Conservation (phyloP, 148 eudicot genomes). For the Linanthus parryae region DNA sequence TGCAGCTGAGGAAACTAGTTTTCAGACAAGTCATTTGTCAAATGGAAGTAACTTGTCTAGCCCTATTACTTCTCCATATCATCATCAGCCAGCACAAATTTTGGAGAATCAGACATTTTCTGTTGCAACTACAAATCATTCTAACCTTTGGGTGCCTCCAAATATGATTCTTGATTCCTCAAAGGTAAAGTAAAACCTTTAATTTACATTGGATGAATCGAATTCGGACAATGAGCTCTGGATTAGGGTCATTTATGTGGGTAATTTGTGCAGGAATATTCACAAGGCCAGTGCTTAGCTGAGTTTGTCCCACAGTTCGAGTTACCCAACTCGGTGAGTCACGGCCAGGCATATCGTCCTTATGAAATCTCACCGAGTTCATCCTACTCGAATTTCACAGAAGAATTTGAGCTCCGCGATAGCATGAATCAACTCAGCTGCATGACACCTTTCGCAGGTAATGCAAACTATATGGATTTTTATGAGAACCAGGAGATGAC, state of each 20-base stretch:
- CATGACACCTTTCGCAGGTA: constrained; percentile 37
- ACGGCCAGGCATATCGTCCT: constrained; percentile 38
- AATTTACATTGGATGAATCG: too few relatives aligned
- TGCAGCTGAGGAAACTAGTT: constrained; percentile 24
- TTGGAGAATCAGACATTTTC: constrained; percentile 39
- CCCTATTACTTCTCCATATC: constrained; percentile 50
- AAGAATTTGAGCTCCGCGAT: constrained; percentile 45
- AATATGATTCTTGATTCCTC: constrained; percentile 75
- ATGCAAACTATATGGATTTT: constrained; percentile 35
- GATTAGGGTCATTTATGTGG: constrained; percentile 1
- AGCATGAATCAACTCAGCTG: constrained; percentile 36
- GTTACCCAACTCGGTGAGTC: constrained; percentile 24
- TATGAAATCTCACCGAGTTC: constrained; percentile 53
- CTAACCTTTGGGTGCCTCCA: constrained; percentile 51
- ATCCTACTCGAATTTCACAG: constrained; percentile 57
- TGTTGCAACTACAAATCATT: constrained; percentile 25
- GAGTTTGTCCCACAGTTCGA: constrained; percentile 32
- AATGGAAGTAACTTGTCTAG: constrained; percentile 49
- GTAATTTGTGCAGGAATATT: constrained; percentile 54
- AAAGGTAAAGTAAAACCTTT: constrained; percentile 48
- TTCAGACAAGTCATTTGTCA: constrained; percentile 19
- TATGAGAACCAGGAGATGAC: constrained; percentile 35
- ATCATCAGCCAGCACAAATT: constrained; percentile 25
- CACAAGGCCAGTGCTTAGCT: constrained; percentile 33
- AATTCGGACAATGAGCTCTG: background rate